Percentiles rank a stretch among this genome's conserved stretches.
phyloP scores from a whole-genome alignment of 371 early-diverging fungal genomes.

The Coemansia sp. region DNA sequence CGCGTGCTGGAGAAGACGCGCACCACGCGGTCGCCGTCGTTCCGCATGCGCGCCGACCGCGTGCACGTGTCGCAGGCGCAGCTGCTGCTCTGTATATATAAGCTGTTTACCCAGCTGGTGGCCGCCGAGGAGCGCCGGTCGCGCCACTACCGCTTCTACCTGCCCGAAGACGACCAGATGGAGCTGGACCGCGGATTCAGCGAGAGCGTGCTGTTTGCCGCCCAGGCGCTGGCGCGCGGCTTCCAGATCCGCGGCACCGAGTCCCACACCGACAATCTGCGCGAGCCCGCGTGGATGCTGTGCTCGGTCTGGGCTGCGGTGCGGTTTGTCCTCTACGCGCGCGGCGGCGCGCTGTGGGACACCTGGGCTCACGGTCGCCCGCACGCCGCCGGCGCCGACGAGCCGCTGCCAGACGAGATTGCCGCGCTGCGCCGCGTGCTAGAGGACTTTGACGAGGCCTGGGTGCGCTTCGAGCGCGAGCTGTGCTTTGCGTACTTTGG shows the following conservation, averaged over 20 bases:
- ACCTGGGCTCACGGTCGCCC: slow-evolving; percentile 12
- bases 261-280: slow-evolving; percentile 49
- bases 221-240: slow-evolving; percentile 60
- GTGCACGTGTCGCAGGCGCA: slow-evolving; percentile 56
- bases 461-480: slow-evolving; percentile 62
- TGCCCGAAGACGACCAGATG: slow-evolving; percentile 61
- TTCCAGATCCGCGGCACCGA: slow-evolving; percentile 65
- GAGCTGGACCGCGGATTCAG: slow-evolving; percentile 61
- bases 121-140: slow-evolving; percentile 49
- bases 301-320: slow-evolving; percentile 57
- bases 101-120: slow-evolving; percentile 27
- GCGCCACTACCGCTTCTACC: slow-evolving; percentile 54
- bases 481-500: slow-evolving; percentile 64
- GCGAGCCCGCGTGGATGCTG: slow-evolving; percentile 54
- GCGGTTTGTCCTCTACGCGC: slow-evolving; percentile 52
- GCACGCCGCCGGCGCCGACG: not conserved
- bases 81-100: slow-evolving; percentile 39
- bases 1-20: slow-evolving; percentile 36
- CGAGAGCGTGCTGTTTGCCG: slow-evolving; percentile 64
- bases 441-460: slow-evolving; percentile 60
- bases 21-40: slow-evolving; percentile 42
- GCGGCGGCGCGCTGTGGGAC: slow-evolving; percentile 21
- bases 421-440: slow-evolving; percentile 53
- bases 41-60: slow-evolving; percentile 51
- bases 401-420: slow-evolving; percentile 9